These are phyloP conservation scores for Phialophora chinensis DNA, from an alignment of 2,329 filamentous ascomycete species.

Conservation along the genomic window DNA sequence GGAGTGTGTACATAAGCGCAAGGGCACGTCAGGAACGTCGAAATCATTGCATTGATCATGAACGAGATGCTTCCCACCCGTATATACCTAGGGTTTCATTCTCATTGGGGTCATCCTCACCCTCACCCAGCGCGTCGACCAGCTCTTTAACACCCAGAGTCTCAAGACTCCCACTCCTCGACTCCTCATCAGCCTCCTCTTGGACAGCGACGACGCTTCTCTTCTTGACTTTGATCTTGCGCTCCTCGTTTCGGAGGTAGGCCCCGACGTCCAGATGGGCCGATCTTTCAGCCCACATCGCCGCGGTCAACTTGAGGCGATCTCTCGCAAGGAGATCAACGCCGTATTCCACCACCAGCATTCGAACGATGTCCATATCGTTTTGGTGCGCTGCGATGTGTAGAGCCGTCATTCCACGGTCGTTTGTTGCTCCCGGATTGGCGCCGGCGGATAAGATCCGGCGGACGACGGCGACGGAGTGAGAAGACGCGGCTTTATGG, in stretches of 20 bases:
- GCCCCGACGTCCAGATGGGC: constrained; percentile 32
- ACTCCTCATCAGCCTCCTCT: background rate
- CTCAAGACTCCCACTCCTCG: background rate
- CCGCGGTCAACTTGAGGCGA: constrained; percentile 28
- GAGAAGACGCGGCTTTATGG: constrained; percentile 37
- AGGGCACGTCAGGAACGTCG: background rate
- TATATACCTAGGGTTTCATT: background rate
- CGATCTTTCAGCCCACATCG: constrained; percentile 36
- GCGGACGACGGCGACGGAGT: constrained; percentile 34
- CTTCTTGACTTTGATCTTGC: constrained; percentile 19
- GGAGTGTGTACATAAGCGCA: too few relatives aligned
- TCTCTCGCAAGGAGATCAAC: constrained; percentile 45
- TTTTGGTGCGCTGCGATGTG: constrained; percentile 50
- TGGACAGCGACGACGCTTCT: constrained; percentile 1
- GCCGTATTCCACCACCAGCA: constrained; percentile 45
- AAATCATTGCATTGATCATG: background rate
- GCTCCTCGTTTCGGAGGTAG: constrained; percentile 32
- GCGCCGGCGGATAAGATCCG: constrained; percentile 48
- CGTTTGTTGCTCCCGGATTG: constrained; percentile 42
- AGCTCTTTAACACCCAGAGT: constrained; percentile 5
- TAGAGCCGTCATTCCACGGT: constrained; percentile 48
- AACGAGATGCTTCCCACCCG: background rate
- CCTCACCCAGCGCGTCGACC: constrained; percentile 6
- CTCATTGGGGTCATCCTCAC: background rate
- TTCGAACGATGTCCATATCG: constrained; percentile 46